A percentile compares a stretch with the other conserved stretches of the same genome.
Conservation (phyloP, 805 yeast species). For the Saturnispora gosingensis region DNA sequence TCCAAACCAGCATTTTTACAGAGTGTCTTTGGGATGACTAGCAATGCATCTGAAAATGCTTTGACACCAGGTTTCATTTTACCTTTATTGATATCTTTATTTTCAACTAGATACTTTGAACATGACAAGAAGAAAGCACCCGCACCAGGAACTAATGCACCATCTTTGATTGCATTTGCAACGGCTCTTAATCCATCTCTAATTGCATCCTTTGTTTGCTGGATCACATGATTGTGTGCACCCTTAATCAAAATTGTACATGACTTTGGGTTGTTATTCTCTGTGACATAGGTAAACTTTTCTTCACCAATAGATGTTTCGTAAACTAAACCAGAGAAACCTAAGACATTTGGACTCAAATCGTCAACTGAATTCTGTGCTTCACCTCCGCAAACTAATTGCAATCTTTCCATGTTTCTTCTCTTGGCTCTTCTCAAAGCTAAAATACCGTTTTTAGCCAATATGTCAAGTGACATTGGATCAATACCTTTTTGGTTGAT, state of each 20-base stretch:
- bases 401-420: constrained; percentile 98
- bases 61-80: constrained; percentile 81
- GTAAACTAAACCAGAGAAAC: constrained; percentile 82
- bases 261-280: constrained; percentile 79
- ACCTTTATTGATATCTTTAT: constrained; percentile 57
- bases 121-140: constrained; percentile 92
- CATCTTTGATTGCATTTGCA: constrained; percentile 80
- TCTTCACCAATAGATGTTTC: constrained; percentile 92
- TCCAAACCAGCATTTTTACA: constrained; percentile 91
- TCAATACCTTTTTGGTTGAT: constrained; percentile 98
- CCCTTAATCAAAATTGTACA: constrained; percentile 91
- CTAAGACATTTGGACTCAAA: constrained; percentile 66
- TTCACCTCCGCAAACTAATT: constrained; percentile 91
- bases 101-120: constrained; percentile 51
- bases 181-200: constrained; percentile 96
- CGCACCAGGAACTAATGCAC: constrained; percentile 87
- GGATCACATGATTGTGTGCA: constrained; percentile 78
- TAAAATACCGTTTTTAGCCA: constrained; percentile 85
- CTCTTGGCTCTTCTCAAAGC: constrained; percentile 97
- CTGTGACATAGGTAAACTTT: constrained; percentile 92
- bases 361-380: constrained; percentile 98
- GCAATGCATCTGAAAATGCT: constrained; percentile 88
- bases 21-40: constrained; percentile 87
- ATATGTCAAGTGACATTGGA: constrained; percentile 91
- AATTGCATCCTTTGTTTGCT: constrained; percentile 93